Base-by-base conservation (phyloP, 2,329 filamentous ascomycete species). In the Aspergillus hortae region DNA sequence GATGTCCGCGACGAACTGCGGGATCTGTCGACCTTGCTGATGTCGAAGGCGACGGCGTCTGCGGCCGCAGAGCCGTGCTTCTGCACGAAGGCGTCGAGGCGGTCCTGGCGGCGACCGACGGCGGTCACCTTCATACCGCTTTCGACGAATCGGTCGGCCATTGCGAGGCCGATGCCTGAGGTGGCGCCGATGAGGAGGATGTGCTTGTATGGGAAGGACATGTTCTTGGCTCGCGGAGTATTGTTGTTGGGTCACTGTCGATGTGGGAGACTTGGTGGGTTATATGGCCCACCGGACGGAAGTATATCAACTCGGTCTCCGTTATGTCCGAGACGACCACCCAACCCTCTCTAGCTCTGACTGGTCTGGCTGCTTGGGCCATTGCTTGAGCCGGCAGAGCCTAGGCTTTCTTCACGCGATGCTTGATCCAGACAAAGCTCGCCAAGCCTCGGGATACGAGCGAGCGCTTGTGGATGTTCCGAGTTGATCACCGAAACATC, bases 151-250 rank as follows among this genome's bases (percentile, higher is more conserved):
- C 69, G 74, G 47, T 74, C 67, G 15, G 78, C 74, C 49, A 83
- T 68, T 2, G 74, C 77, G 40, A 61, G 63, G 48, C 80, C 80
- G 51, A 83, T 83, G 42, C 80, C 80, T 2, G 77, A 73, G 0
- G 80, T 82, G 12, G 79, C 79, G 12, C 80, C 80, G 32, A 84
- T 69, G 44, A 85, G 61, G 50, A 85, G 77, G 27, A 82, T 72
- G 36, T 76, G 77, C 46, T 80, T 81, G 66, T 83, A 83, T 6
- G 71, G 74, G 64, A 82, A 83, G 5, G 74, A 55, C 80, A 82
- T 82, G 33, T 25, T 27, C 14, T 38, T 36, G 9, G 7, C 12
- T 38, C 6, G 23, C 5, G 4, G 23, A 17, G 35, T 10, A 6
- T 7, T 15, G 4, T 38, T 6, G 14, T 17, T 38, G 35, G 35